Percentiles rank a stretch among this genome's conserved stretches.
phyloP scores from a whole-genome alignment of 148 eudicot species.

The Rhododendron simsii region DNA sequence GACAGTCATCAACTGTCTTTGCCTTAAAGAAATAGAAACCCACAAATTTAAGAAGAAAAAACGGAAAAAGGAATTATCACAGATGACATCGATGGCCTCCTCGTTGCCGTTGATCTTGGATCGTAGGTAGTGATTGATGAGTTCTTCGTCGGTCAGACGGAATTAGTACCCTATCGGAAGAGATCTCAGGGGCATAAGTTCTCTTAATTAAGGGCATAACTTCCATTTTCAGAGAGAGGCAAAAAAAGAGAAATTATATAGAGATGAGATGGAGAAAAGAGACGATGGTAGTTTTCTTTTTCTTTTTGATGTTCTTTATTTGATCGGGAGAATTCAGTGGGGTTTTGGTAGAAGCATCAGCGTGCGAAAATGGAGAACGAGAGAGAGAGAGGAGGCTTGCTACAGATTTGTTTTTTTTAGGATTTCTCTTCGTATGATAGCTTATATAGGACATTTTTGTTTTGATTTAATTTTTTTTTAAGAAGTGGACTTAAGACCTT shows the following conservation, averaged over 20 bases:
- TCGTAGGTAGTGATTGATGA: constrained; percentile 70
- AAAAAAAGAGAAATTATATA: not conserved
- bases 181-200: constrained; percentile 1
- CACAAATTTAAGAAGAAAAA: not conserved
- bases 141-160: constrained; percentile 82
- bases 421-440: no score
- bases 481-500: no score
- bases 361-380: no score
- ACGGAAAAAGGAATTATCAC: constrained; percentile 20
- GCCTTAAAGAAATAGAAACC: not conserved
- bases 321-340: not conserved
- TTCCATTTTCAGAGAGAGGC: constrained; percentile 12
- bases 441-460: no score
- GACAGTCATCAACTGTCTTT: not conserved
- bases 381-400: not conserved
- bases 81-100: constrained; percentile 52
- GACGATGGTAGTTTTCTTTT: no score
- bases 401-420: no score
- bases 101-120: constrained; percentile 70
- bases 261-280: no score
- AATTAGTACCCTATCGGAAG: constrained; percentile 83
- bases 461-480: no score
- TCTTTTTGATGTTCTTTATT: not conserved
- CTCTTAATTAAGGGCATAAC: constrained; percentile 22
- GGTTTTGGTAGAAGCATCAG: not conserved